Conservation (phyloP, 129 eudicot species). For the Pulicaria dysenterica region DNA sequence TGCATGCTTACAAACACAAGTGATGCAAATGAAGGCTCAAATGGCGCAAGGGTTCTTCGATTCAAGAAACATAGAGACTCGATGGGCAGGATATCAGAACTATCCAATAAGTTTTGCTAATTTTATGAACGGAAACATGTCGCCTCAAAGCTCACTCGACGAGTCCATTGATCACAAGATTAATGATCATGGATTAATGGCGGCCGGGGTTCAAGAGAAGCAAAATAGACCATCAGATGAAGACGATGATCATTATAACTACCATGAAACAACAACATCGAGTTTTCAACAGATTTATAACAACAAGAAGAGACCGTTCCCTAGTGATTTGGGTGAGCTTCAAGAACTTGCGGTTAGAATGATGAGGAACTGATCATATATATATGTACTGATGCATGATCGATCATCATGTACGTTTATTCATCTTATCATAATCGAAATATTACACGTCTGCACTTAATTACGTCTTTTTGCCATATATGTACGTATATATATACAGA, state of each 20-base stretch:
- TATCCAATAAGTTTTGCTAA: slow-evolving; percentile 32
- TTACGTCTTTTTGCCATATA: slow-evolving; percentile 16
- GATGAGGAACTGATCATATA: slow-evolving; percentile 63
- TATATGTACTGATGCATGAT: no score
- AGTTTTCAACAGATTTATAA: slow-evolving; percentile 32
- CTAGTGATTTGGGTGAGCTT: slow-evolving; percentile 81
- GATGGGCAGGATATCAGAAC: slow-evolving; percentile 51
- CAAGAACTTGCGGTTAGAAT: slow-evolving; percentile 88
- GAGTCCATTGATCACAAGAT: slow-evolving; percentile 60
- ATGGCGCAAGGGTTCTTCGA: slow-evolving; percentile 59
- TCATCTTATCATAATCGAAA: slow-evolving; percentile 32
- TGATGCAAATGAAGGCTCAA: slow-evolving; percentile 88
- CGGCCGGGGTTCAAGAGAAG: slow-evolving; percentile 50
- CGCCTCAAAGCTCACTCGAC: slow-evolving; percentile 83
- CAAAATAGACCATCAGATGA: slow-evolving; percentile 24
- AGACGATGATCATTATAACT: slow-evolving; percentile 24
- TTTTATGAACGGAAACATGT: slow-evolving; percentile 41
- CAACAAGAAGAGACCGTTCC: slow-evolving; percentile 67
- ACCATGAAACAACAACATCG: slow-evolving; percentile 18
- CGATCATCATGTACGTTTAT: slow-evolving; percentile 36
- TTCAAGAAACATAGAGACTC: slow-evolving; percentile 53
- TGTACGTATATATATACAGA: slow-evolving; percentile 6
- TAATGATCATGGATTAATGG: slow-evolving; percentile 29
- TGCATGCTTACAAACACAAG: slow-evolving; percentile 84
- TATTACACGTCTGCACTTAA: slow-evolving; percentile 13